Conservation (phyloP, 2,329 filamentous ascomycete species). For the Pochonia chlamydosporia region DNA sequence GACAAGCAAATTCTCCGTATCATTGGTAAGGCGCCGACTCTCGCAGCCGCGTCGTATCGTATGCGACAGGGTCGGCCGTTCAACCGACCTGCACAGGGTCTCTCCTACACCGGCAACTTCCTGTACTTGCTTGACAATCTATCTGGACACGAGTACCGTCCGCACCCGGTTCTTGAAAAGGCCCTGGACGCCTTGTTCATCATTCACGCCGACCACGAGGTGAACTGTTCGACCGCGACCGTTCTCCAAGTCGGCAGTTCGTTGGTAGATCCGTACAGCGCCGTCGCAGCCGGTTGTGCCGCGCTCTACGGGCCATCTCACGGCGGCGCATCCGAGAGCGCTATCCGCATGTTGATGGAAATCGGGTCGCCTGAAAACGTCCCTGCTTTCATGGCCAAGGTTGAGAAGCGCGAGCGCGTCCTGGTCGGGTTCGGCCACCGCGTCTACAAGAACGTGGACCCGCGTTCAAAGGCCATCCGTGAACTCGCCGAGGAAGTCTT, state of each 20-base stretch:
- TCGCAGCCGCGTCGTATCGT: conserved; percentile 45
- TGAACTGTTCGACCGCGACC: conserved; percentile 51
- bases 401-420: conserved; percentile 44
- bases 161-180: conserved; percentile 43
- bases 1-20: conserved; percentile 49
- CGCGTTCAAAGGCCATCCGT: conserved; percentile 43
- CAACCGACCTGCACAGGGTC: conserved; percentile 39
- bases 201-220: conserved; percentile 53
- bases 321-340: conserved; percentile 53
- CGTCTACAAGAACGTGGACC: conserved; percentile 49
- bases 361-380: conserved; percentile 46
- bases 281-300: conserved; percentile 46
- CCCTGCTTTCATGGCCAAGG: conserved; percentile 41
- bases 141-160: conserved; percentile 38
- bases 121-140: conserved; percentile 48
- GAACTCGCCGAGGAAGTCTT: conserved; percentile 45
- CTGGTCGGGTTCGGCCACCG: conserved; percentile 52
- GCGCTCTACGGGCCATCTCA: conserved; percentile 52
- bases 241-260: conserved; percentile 51
- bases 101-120: conserved; percentile 50
- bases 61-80: conserved; percentile 47
- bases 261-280: conserved; percentile 49
- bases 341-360: conserved; percentile 47
- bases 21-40: conserved; percentile 44
- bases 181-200: conserved; percentile 49